Percentiles rank a stretch among this genome's conserved stretches.
phyloP scores from a whole-genome alignment of 139 green algal genomes.

The Dunaliella primolecta region DNA sequence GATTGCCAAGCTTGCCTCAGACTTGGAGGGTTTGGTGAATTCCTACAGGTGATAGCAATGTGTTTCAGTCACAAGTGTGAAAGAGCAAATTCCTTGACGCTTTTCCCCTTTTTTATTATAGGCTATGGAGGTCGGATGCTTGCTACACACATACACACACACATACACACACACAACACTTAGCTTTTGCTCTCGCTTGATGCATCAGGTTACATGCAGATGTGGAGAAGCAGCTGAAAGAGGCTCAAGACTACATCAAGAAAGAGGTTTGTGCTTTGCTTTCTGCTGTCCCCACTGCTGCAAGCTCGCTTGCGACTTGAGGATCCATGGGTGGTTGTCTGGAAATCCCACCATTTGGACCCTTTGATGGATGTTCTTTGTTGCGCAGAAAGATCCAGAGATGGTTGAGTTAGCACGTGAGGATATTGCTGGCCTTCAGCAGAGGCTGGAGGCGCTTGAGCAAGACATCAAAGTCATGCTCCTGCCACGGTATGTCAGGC shows the following conservation, averaged over 20 bases:
- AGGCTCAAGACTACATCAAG: conserved; percentile 67
- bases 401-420: conserved; percentile 77
- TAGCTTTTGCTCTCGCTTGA: too few species aligned
- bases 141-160: background rate
- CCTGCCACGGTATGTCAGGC: conserved; percentile 65
- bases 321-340: too few species aligned
- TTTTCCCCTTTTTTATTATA: too few species aligned
- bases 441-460: conserved; percentile 45
- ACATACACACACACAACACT: conserved; percentile 31
- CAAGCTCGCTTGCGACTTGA: too few species aligned
- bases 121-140: too few species aligned
- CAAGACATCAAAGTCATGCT: conserved; percentile 71
- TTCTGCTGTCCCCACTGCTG: too few species aligned
- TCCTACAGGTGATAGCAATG: conserved; percentile 18
- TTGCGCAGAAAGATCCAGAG: conserved; percentile 58
- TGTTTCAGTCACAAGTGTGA: too few species aligned
- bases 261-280: conserved; percentile 28
- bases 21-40: conserved; percentile 55
- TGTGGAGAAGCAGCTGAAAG: conserved; percentile 53
- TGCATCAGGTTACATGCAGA: conserved; percentile 61
- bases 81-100: too few species aligned
- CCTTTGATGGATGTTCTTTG: too few species aligned
- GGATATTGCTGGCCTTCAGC: conserved; percentile 65
- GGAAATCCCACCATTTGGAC: too few species aligned
- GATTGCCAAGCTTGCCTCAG: conserved; percentile 68